Evolutionary conservation across 1,284 basidiomycete species (phyloP), one percentile per base, ranked within the genome.

Genomic region (Boletellus sp.): DNA sequence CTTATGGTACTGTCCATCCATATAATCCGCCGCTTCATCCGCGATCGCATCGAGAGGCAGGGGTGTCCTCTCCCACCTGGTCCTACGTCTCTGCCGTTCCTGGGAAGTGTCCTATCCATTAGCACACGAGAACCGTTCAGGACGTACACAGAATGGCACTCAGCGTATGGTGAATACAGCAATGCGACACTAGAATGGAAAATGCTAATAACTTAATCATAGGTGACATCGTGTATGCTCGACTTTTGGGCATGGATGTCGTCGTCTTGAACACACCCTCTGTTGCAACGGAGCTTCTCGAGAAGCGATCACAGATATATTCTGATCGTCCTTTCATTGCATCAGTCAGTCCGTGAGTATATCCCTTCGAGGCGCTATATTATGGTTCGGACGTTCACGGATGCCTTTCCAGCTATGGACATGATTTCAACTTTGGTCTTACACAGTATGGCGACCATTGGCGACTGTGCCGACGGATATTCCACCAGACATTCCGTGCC

Each of bases 161-260:
- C 8, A 0, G 50, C 41, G 24, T 66, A 66, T 26, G 61, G 61
- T 64, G 24, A 41, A 54, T 46, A 6, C 6, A 0, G 1, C 47
- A 0, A 4, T 12, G 4, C 8, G 1, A n/a, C 39, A 8, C 19
- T n/a, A n/a, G 24, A 18, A 46, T 28, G 18, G 1, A 16, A 28
- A 12, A 18, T 3, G 28, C 38, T 52, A 5, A 61, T 5, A 3
- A 15, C 7, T 7, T 12, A 15, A 30, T 35, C 15, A 15, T 3
- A 66, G 61, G 64, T 13, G 61, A 63, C 37, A 47, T 65, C 8
- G 33, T 65, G 26, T 58, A 62, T n/a, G 36, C 49, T 22, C 53
- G 52, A 36, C 48, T 63, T 21, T 41, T 66, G 36, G 54, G 40
- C n/a, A 51, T 44, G 49, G 61, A 66, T 8, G 54, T 64, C 6